Evolutionary conservation across 768 basidiomycete genomes (phyloP), one percentile per base, ranked within the genome.

Genomic region (Rossbeevera mucosa): DNA sequence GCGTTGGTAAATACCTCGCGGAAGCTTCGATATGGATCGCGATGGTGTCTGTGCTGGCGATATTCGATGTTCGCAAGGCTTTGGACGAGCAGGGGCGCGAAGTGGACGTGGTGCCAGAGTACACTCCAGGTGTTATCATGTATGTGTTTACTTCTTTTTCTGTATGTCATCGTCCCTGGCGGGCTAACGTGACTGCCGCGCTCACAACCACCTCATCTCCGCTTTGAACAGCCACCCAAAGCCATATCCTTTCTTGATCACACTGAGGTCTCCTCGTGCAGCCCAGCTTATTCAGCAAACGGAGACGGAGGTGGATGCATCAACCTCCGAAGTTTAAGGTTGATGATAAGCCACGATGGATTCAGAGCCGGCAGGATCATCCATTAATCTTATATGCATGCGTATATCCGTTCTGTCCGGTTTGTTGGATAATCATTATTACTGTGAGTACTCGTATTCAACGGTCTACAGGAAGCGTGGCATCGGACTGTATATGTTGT

Each of bases 31-130:
- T 64, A 6, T 63, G 64, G 59, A 60, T 65, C 16, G 59, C 59
- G 5, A 66, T 64, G 46, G 64, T 59, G 16, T 63, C 60, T 36
- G 47, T 64, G 9, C 47, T 72, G 47, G 49, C 62, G 0, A 56
- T 62, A 5, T 67, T 74, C 51, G 28, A 62, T 18, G 48, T 69
- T 12, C 53, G 48, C 24, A 70, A 72, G 48, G 67, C 67, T 1
- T 56, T 63, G 20, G 70, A 74, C 33, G 57, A 53, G 13, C 40
- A 63, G 0, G 75, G 74, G 3, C 51, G 58, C 3, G 64, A 64
- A 24, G 59, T 71, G n/a, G 61, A 59, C 14, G 56, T 64, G 2
- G 44, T 56, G 3, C 54, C 64, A 2, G 47, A 67, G 29, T 72
- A 51, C n/a, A 66, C 59, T 1, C 59, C 60, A 2, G 66, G 67